Evolutionary conservation across 2,329 filamentous ascomycete genomes (phyloP), one percentile per base, ranked within the genome.

Genomic region (Xylaria sp.): DNA sequence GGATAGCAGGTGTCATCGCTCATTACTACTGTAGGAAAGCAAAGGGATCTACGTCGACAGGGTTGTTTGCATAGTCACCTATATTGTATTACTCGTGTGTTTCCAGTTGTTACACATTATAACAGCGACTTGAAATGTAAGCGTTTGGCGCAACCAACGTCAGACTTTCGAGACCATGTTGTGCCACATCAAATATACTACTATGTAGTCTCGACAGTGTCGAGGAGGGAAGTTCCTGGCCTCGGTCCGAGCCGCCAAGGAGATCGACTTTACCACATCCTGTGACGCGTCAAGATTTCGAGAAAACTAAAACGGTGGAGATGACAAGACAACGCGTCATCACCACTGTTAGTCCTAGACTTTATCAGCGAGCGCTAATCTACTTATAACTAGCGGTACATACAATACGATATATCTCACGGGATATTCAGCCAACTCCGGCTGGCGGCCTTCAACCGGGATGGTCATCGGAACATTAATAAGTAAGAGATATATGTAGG

Each of bases 1-100:
- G 43, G 58, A 62, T 62, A 59, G 58, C 66, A 67, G 65, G 63
- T 68, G 53, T 18, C 66, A 68, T 68, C 43, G 52, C 34, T 58
- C 63, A 55, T 65, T 68, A 36, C 62, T 30, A 65, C 62, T 18
- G 41, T 58, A 60, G 48, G 52, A 56, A 56, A 60, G 43, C 34
- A 43, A 65, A 65, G 53, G 66, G 52, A 60, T 53, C 45, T 58
- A 55, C 63, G 13, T 36, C 30, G 58, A 52, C 61, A 65, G 63
- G 66, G 66, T 62, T 68, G 25, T 32, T 32, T 56, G 63, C 58
- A 63, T 53, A 28, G 39, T 13, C 36, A 18, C 46, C 23, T 15
- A 15, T 3, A 52, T 52, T 23, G 7, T 32, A 60, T 34, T 30
- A 18, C 57, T 52, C 25, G 43, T 62, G 48, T 41, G 23, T 58